Base-by-base conservation (phyloP, 306 rosid genomes). In the Benincasa hispida region DNA sequence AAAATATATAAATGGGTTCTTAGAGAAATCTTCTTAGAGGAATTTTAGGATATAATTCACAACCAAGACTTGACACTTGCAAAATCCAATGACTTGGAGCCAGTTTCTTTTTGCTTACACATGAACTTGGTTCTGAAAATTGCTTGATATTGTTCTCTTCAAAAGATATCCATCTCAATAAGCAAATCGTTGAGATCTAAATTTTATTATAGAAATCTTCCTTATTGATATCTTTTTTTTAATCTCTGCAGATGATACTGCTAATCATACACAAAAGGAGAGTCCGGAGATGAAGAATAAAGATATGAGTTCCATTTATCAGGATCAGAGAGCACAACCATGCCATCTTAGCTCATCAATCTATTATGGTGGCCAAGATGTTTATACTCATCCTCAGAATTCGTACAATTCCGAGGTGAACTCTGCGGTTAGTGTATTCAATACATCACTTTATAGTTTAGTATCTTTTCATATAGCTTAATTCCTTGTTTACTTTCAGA, bases 331-430 rank as follows among this genome's bases (percentile, higher is more conserved):
- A 84, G 85, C 83, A 50, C 92, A 89, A 41, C 99, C 97, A 54
- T 94, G 98, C 80, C 91, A 85, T 47, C 93, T 94, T 74, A 89
- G 98, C 51, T 94, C 98, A 73, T 94, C 99, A 55, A 90, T 94
- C 86, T 89, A 88, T 54, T 94, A 94, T 76, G 97, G 99, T 58
- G 99, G 98, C 81, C 98, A 86, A 76, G 99, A 94, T 66, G 30
- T 90, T 37, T 92, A 86, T 72, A 79, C 84, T 77, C 86, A 59
- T 54, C 91, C 95, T 61, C 89, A 79, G 78, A 85, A 63, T 77
- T 39, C 90, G 28, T 83, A 81, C 12, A 82, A 77, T 74, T 59
- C 85, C 0, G 87, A 34, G 77, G 76, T 32, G 10, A 84, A 83
- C 85, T 82, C 92, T 50, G 5, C 50, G 79, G 97, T 86, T 69